phyloP scores from a whole-genome alignment of 176 grass and related monocot species.

The Bromus sterilis region DNA sequence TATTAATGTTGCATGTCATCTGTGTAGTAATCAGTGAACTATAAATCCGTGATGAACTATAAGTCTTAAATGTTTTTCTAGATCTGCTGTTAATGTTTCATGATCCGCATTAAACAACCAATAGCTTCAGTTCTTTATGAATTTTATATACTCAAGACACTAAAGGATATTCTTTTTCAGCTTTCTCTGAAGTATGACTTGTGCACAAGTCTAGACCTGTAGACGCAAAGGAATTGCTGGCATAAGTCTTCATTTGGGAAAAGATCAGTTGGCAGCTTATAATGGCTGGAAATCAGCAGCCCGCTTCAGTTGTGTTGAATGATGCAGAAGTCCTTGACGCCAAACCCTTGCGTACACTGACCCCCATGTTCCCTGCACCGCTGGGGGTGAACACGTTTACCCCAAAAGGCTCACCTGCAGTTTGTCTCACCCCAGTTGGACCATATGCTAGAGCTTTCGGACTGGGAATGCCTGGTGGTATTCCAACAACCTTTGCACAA shows the following conservation, averaged over 20 bases:
- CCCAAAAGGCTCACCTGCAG: not conserved
- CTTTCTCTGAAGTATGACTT: not conserved
- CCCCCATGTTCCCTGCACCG: conserved; percentile 3
- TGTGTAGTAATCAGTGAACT: not conserved
- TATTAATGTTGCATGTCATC: not conserved
- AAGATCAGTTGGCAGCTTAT: not conserved
- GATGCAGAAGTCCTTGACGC: not conserved
- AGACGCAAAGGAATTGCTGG: not conserved
- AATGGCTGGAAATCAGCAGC: conserved; percentile 41
- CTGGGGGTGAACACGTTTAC: conserved; percentile 2
- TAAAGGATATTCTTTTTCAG: not conserved
- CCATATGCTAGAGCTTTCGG: not conserved
- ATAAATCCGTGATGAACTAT: not conserved
- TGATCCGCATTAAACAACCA: not conserved
- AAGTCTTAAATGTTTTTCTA: not conserved
- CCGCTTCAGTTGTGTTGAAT: not conserved
- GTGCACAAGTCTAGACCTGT: not conserved
- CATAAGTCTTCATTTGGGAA: not conserved
- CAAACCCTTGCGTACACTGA: not conserved
- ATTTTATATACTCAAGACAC: not conserved
- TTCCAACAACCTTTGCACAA: not conserved
- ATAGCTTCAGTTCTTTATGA: not conserved
- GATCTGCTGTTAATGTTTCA: not conserved
- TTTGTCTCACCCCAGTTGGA: not conserved
- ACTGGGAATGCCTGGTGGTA: not conserved